Evolutionary conservation across 2,329 filamentous ascomycete species (phyloP).

Genomic region (Scedosporium apiospermum): DNA sequence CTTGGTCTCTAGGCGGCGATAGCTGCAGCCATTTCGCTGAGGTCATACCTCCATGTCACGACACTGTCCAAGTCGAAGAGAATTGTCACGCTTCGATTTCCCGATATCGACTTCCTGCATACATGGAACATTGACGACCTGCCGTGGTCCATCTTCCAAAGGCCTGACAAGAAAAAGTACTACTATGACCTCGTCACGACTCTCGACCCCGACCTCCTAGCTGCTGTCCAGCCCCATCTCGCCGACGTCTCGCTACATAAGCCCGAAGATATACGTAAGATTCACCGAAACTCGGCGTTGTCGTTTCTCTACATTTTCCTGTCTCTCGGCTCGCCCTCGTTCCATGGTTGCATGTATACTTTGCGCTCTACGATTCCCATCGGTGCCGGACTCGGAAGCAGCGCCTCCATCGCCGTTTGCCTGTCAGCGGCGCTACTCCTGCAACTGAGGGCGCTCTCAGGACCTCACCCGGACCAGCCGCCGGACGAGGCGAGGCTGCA

Average conservation of each 20-base stretch:
- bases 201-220: slow-evolving; percentile 74
- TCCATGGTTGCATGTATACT: slow-evolving; percentile 77
- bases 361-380: slow-evolving; percentile 91
- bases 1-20: slow-evolving; percentile 60
- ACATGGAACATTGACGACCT: slow-evolving; percentile 90
- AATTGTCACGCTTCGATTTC: slow-evolving; percentile 79
- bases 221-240: slow-evolving; percentile 72
- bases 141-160: slow-evolving; percentile 75
- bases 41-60: slow-evolving; percentile 93
- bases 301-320: slow-evolving; percentile 91
- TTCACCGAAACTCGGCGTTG: slow-evolving; percentile 71
- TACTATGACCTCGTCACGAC: slow-evolving; percentile 85
- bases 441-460: slow-evolving; percentile 79
- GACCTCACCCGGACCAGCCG: slow-evolving; percentile 87
- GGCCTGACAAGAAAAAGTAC: slow-evolving; percentile 79
- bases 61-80: slow-evolving; percentile 86
- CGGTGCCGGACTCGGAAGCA: slow-evolving; percentile 82
- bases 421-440: slow-evolving; percentile 73
- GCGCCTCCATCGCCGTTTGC: slow-evolving; percentile 89
- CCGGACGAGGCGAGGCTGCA: slow-evolving; percentile 79
- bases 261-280: slow-evolving; percentile 65
- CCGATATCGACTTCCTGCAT: slow-evolving; percentile 81
- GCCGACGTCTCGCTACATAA: slow-evolving; percentile 56
- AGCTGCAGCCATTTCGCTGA: slow-evolving; percentile 86
- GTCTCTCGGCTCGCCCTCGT: slow-evolving; percentile 70